Evolutionary conservation across 2,329 filamentous ascomycete genomes (phyloP).

Genomic region (Fusarium sacchari): DNA sequence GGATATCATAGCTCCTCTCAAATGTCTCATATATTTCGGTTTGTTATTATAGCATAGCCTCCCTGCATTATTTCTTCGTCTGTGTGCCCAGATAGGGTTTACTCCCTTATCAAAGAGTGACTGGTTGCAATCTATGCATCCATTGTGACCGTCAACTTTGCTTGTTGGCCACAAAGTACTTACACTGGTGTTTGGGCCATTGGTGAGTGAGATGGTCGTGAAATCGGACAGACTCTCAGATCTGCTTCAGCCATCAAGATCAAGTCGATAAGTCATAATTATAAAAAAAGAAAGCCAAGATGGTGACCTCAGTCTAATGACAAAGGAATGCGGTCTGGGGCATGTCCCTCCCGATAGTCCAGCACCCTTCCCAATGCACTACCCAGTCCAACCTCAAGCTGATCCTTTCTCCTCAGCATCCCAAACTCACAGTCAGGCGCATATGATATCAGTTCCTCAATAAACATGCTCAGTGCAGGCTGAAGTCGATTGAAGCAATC

Average conservation of each 20-base stretch:
- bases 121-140: slow-evolving; percentile 1
- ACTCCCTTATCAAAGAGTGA: slow-evolving; percentile 7
- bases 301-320: slow-evolving; percentile 18
- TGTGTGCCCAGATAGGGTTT: slow-evolving; percentile 16
- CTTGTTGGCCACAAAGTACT: not conserved
- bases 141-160: slow-evolving; percentile 8
- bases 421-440: slow-evolving; percentile 1
- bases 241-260: not conserved
- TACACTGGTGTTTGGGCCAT: not conserved
- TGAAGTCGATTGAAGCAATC: slow-evolving; percentile 16
- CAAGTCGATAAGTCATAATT: not conserved
- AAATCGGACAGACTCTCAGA: not conserved
- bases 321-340: slow-evolving; percentile 18
- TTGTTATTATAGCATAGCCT: not conserved
- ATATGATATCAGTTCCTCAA: slow-evolving; percentile 8
- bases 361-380: not conserved
- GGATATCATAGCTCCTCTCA: no score
- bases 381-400: slow-evolving; percentile 5
- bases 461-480: slow-evolving; percentile 1
- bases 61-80: not conserved
- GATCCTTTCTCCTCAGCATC: slow-evolving; percentile 21
- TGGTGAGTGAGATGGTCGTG: not conserved
- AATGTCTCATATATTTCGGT: not conserved
- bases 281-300: not conserved
- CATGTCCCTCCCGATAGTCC: not conserved